These are phyloP conservation scores for Phragmites australis DNA, from an alignment of 176 grass and related monocot species.

Conservation along the genomic window DNA sequence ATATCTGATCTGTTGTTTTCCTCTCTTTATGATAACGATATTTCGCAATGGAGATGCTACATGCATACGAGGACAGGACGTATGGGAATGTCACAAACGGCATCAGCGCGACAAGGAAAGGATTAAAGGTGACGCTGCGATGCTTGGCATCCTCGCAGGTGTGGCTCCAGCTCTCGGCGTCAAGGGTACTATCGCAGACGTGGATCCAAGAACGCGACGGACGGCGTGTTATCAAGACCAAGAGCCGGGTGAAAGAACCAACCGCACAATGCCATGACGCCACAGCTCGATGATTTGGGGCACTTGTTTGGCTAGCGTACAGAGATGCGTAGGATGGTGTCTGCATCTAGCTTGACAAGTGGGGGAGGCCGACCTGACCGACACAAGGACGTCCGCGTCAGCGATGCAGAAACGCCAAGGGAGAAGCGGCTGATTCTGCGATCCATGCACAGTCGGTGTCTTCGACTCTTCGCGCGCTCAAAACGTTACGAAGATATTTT, in stretches of 20 bases:
- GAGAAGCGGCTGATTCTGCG: background rate
- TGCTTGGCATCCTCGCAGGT: background rate
- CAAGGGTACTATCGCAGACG: background rate
- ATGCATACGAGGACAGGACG: background rate
- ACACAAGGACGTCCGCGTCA: background rate
- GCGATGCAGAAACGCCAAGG: background rate
- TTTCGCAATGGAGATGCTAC: background rate
- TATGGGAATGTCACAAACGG: background rate
- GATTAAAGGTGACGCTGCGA: background rate
- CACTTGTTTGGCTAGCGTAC: conserved; percentile 12
- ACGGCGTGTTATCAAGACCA: background rate
- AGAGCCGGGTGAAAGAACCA: background rate
- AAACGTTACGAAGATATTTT: background rate
- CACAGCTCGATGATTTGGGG: background rate
- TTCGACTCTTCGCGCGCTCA: conserved; percentile 3
- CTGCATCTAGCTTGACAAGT: conserved; percentile 7
- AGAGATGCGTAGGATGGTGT: background rate
- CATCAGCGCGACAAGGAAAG: no score
- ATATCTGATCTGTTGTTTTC: background rate
- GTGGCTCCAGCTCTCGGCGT: background rate
- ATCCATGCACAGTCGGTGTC: background rate
- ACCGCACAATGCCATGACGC: background rate
- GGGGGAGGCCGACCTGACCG: conserved; percentile 7
- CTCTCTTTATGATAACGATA: background rate
- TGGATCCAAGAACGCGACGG: conserved; percentile 19